Evolutionary conservation across 768 basidiomycete genomes (phyloP), one percentile per base, ranked within the genome.

Genomic region (Lentinula aciculospora): DNA sequence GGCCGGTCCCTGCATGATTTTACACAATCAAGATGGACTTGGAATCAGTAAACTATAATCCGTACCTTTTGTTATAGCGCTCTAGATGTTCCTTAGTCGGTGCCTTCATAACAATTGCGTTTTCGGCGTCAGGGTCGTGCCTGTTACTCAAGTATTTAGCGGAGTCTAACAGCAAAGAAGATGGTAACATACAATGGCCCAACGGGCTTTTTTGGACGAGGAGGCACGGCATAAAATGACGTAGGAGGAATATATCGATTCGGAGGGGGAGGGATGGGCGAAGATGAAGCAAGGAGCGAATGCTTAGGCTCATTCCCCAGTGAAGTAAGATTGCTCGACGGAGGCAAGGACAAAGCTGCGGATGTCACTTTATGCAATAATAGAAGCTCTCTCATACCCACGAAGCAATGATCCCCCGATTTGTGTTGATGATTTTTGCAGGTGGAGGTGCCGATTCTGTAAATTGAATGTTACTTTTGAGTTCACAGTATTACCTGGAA

Each of bases 91-190:
- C 83, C 58, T 82, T 77, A 8, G 78, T 81, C 0, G 94, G 93
- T 4, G 79, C 71, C 63, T 86, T 88, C 92, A 99, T 91, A 4
- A 98, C 87, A 7, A 98, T 72, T 0, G 94, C 94, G 3, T 82
- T 87, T 53, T 85, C 81, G 0, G 79, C 82, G 4, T 80, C 70
- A 2, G 96, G 92, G 66, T 96, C 86, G 68, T 93, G 86, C 58
- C 91, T 93, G 39, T 2, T 13, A 2, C 13, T 27, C 29, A 28
- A 32, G n/a, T 54, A 10, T 12, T 34, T 28, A 40, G 28, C 13
- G 32, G 17, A 36, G 36, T n/a, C n/a, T 5, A 28, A 4, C 15
- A 17, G 36, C 0, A 23, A 53, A 17, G 15, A 37, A 10, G 8
- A 31, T 27, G n/a, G 9, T 23, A 37, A 71, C 82, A 58, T 64